Base-by-base conservation (phyloP, 495 filamentous ascomycete genomes). In the Staphylotrichum tortipilum region DNA sequence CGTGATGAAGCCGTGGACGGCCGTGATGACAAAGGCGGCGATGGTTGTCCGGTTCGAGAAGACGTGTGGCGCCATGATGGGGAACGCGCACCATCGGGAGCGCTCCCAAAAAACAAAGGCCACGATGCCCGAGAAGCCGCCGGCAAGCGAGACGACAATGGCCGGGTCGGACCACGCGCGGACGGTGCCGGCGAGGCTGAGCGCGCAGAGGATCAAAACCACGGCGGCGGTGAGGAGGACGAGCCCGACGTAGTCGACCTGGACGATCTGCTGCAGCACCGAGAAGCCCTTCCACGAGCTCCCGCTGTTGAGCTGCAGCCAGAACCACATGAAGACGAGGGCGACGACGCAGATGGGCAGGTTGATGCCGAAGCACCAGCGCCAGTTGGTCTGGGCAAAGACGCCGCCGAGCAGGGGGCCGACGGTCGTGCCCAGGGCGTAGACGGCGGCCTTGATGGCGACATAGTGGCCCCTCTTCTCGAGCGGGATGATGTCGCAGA, bases 321-420 rank as follows among this genome's bases (percentile, higher is more conserved):
- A 63, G 28, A 58, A 38, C 58, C 54, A 61, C 58, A 61, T 63
- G 41, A 63, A 44, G 31, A 58, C 42, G 18, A 63, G 47, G 2
- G 58, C 50, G 6, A 56, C 15, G 19, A 52, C 11, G 43, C 58
- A 63, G 22, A 63, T 45, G 30, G 60, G 60, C 18, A 63, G 57
- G 44, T 63, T 63, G 58, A 63, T 50, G 8, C 44, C 49, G 19
- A 63, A 63, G 37, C 60, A 63, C 58, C 52, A 61, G 15, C 60
- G 28, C 60, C 60, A 63, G 47, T 52, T 57, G 5, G 22, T 53
- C 44, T 69, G 57, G 67, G 87, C 85, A 55, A 91, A 88, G 7
- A 83, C 76, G 19, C 86, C 86, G 11, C 86, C 86, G 7, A 90
- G 65, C 8, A 89, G 76, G 3, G 86, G 86, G 2, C 86, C 87